These are phyloP conservation scores for Hansenula anomala DNA, from an alignment of 1,139 yeast species.

Conservation along the genomic window DNA sequence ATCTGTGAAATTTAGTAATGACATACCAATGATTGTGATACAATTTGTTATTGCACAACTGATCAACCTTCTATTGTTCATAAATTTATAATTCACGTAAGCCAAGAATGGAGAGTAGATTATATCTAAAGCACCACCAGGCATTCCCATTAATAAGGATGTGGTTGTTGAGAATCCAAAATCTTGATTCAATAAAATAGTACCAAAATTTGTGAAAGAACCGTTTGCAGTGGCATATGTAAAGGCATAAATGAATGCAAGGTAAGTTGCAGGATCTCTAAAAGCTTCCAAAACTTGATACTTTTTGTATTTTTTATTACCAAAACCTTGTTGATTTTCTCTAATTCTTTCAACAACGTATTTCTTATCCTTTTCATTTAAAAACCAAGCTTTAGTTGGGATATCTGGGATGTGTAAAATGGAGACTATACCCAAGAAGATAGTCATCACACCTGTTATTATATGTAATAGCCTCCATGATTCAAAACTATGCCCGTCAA, in stretches of 20 bases:
- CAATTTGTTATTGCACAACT: conserved; percentile 5
- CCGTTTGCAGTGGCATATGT: conserved; percentile 34
- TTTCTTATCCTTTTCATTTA: conserved; percentile 44
- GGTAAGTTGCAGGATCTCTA: conserved; percentile 40
- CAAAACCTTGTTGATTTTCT: conserved; percentile 48
- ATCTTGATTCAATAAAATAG: conserved; percentile 30
- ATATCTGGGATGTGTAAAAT: conserved; percentile 44
- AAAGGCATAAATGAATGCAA: background rate
- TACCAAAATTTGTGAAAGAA: conserved; percentile 22
- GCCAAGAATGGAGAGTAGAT: conserved; percentile 5
- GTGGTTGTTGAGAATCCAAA: conserved; percentile 33
- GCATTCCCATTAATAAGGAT: conserved; percentile 34
- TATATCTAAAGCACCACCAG: conserved; percentile 23
- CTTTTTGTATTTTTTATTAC: conserved; percentile 47
- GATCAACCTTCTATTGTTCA: conserved; percentile 3
- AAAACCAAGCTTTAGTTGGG: conserved; percentile 50
- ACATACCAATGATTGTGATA: conserved; percentile 6
- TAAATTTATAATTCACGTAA: conserved; percentile 2
- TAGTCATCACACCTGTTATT: conserved; percentile 43
- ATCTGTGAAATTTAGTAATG: conserved; percentile 6
- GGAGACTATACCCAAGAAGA: conserved; percentile 44
- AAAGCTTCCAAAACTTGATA: conserved; percentile 45
- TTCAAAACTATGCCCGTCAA: conserved; percentile 22
- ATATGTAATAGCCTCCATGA: conserved; percentile 49
- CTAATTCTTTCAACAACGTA: conserved; percentile 47